Base-by-base conservation (phyloP, 2,329 filamentous ascomycete genomes). In the Blumeriella jaapii region DNA sequence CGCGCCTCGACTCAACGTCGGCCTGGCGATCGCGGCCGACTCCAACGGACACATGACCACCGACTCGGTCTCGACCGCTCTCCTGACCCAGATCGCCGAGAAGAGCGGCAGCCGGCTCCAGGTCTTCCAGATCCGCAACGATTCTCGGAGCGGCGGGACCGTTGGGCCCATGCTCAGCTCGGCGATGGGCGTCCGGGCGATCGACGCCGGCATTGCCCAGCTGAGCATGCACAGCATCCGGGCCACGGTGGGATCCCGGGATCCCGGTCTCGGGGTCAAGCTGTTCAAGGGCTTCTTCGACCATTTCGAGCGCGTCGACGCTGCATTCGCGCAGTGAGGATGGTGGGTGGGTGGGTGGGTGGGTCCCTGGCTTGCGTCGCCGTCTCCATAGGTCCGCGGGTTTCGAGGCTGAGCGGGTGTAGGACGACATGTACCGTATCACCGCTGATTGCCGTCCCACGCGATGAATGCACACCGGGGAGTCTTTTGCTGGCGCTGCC, bases 21-120 rank as follows among this genome's bases (percentile, higher is more conserved):
- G 91, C 22, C 70, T 95, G 19, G 74, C 78, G 11, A 69, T 98
- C 24, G 78, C 75, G 29, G 75, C 77, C 14, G 89, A 96, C 59
- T 75, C 77, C 33, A 95, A 95, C 54, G 91, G 85, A 4, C 85
- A 96, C 62, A 94, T 95, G 83, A 94, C 89, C 3, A 95, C 89
- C 3, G 87, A 96, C 55, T 76, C 79, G 36, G 75, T 94, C 12
- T 91, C 82, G 8, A 82, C 83, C 3, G 77, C 85, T 4, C 72
- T 96, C 41, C 64, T 96, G 22, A 74, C 79, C 47, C 72, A 82
- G 16, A 73, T 93, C 24, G 87, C 85, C 6, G 77, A 86, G 48
- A 76, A 82, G 40, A 71, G 68, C 42, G 83, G 67, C 32, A 74
- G 74, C 38, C 74, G 69, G 30, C 68, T 93, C 35, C 91, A 96